These are phyloP conservation scores for Suhomyces yuchorum DNA, from an alignment of 1,139 yeast genomes.

Conservation along the genomic window DNA sequence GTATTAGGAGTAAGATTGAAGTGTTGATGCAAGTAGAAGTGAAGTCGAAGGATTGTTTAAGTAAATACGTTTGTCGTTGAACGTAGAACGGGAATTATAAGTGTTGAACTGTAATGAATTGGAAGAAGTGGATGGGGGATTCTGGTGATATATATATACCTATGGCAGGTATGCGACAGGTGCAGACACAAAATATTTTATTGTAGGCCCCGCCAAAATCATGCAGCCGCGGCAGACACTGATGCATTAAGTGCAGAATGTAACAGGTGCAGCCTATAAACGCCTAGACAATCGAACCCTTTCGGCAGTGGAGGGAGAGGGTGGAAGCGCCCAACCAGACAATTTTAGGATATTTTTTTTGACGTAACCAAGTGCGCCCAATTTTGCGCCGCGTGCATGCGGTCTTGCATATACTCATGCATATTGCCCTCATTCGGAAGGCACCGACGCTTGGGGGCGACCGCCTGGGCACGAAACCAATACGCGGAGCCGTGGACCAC, in stretches of 20 bases:
- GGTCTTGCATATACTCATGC: background rate
- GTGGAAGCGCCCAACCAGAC: background rate
- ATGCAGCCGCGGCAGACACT: slow-evolving; percentile 8
- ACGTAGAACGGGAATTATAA: background rate
- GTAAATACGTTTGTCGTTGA: background rate
- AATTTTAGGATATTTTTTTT: slow-evolving; percentile 9
- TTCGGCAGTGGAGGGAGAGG: background rate
- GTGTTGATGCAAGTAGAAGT: background rate
- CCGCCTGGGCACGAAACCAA: background rate
- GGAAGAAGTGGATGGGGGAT: background rate
- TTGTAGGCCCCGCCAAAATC: slow-evolving; percentile 1
- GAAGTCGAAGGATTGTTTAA: background rate
- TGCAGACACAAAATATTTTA: background rate
- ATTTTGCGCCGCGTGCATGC: slow-evolving; percentile 2
- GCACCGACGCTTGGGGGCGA: background rate
- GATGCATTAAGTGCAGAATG: slow-evolving; percentile 1
- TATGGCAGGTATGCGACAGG: slow-evolving; percentile 1
- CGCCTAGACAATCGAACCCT: slow-evolving; percentile 4
- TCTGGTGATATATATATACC: slow-evolving; percentile 3
- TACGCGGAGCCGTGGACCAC: background rate
- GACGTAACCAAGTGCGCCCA: background rate
- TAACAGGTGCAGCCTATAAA: slow-evolving; percentile 1
- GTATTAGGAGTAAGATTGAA: background rate
- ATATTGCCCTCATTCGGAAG: background rate
- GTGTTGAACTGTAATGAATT: background rate